phyloP scores from a whole-genome alignment of 1,284 basidiomycete genomes.

The Malassezia restricta region DNA sequence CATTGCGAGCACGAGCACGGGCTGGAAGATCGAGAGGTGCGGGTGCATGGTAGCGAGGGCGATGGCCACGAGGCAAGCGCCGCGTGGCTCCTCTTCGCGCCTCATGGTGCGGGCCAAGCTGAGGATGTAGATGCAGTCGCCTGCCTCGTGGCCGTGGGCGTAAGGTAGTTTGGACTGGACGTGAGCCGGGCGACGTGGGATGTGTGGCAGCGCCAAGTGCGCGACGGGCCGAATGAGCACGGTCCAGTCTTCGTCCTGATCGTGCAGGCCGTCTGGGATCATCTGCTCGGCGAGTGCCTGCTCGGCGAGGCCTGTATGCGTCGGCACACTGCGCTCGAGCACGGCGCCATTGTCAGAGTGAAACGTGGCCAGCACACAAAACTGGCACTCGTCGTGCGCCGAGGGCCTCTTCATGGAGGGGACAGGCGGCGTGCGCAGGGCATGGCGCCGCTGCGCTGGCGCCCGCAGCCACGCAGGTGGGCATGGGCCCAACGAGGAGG shows the following conservation, averaged over 20 bases:
- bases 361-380: conserved; percentile 40
- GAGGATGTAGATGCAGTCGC: conserved; percentile 58
- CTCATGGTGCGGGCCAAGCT: conserved; percentile 83
- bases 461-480: too few species aligned
- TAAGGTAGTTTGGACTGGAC: background rate
- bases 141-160: background rate
- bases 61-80: conserved; percentile 63
- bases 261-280: conserved; percentile 93
- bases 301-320: conserved; percentile 31
- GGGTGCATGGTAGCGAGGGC: conserved; percentile 90
- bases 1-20: conserved; percentile 78
- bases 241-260: conserved; percentile 90
- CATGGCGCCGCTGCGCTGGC: too few species aligned
- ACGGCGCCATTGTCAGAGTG: conserved; percentile 39
- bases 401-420: background rate
- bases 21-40: conserved; percentile 97
- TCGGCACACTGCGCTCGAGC: conserved; percentile 31
- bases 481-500: too few species aligned
- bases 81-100: conserved; percentile 50
- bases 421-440: too few species aligned
- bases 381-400: conserved; percentile 9
- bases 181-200: background rate
- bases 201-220: background rate
- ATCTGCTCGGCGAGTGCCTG: conserved; percentile 81
- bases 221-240: conserved; percentile 59